Evolutionary conservation across 257 asterid genomes (phyloP), one percentile per base, ranked within the genome.

Genomic region (Jasminum sambac): DNA sequence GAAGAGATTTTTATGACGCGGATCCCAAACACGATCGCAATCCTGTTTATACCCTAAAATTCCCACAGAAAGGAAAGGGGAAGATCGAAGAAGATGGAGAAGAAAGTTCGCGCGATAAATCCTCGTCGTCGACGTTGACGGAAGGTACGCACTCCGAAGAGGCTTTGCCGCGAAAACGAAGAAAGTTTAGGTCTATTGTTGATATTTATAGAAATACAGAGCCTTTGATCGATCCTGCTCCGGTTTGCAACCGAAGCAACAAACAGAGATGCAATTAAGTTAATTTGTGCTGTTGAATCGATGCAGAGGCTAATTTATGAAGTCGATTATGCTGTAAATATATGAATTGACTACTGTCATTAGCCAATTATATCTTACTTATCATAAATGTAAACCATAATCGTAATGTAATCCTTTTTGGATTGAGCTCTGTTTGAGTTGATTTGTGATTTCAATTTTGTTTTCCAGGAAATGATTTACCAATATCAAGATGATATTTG

Each of bases 141-240:
- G 38, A 69, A 21, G 50, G n/a, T 43, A 41, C 26, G 8, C 17
- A 42, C 30, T 43, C 62, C 9, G 67, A 78, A 4, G 83, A 76
- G 38, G 73, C 66, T 37, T 67, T 82, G 72, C 86, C 86, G 19
- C 48, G 82, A 23, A 57, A 79, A 38, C 77, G 78, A 8, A 81
- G 73, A 38, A 82, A 71, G 63, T 64, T 79, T 5, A 57, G 81
- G 21, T 70, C 81, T 7, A 55, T 84, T 48, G 16, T 39, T 11
- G 87, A 87, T 55, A 78, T 87, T 42, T 87, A 84, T 63, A 68
- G 69, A 26, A 62, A 43, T 5, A 78, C 86, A 5, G 52, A 37
- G 69, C 84, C 85, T 43, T 25, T 41, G 65, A 46, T 70, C 67
- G 16, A 52, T 5, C 64, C 75, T 5, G 65, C 48, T 38, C 38